Evolutionary conservation across 2,329 filamentous ascomycete species (phyloP).

Genomic region (Neonectria hederae): DNA sequence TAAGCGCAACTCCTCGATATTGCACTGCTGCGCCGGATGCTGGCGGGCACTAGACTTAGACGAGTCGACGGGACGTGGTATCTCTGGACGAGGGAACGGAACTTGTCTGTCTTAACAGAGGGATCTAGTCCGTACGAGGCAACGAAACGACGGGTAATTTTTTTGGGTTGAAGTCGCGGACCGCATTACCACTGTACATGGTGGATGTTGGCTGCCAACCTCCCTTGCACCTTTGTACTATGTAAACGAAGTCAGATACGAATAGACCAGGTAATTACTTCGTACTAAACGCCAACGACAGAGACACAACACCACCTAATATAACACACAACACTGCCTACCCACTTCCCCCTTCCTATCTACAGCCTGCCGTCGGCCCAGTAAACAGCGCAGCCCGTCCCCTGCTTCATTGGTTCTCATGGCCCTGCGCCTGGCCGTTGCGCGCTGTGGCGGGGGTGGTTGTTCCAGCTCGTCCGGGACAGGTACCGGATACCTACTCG

Average conservation of each 20-base stretch:
- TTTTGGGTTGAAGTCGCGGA: neutral
- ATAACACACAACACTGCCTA: constrained; percentile 7
- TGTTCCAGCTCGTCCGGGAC: constrained; percentile 18
- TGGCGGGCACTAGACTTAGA: constrained; percentile 40
- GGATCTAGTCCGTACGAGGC: neutral
- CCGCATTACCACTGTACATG: neutral
- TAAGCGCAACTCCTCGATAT: constrained; percentile 49
- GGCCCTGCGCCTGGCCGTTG: constrained; percentile 23
- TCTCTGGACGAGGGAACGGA: neutral
- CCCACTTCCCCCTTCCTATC: constrained; percentile 17
- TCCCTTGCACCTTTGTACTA: too few species aligned
- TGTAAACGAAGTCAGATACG: constrained; percentile 8
- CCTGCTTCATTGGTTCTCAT: constrained; percentile 36
- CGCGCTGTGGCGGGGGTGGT: constrained; percentile 29
- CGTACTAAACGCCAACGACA: neutral
- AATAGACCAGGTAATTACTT: neutral
- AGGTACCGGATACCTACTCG: constrained; percentile 30
- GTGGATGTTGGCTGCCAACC: too few species aligned
- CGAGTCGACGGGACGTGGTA: constrained; percentile 14
- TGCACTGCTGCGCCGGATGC: constrained; percentile 4
- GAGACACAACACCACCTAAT: constrained; percentile 3
- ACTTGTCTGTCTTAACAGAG: neutral
- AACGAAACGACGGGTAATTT: neutral
- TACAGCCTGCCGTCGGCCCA: constrained; percentile 20
- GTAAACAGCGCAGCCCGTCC: constrained; percentile 33